A percentile compares a stretch with the other conserved stretches of the same genome.
Evolutionary conservation across 352 stramenopile species (phyloP).

Genomic region (Globisporangium recalcitrans): DNA sequence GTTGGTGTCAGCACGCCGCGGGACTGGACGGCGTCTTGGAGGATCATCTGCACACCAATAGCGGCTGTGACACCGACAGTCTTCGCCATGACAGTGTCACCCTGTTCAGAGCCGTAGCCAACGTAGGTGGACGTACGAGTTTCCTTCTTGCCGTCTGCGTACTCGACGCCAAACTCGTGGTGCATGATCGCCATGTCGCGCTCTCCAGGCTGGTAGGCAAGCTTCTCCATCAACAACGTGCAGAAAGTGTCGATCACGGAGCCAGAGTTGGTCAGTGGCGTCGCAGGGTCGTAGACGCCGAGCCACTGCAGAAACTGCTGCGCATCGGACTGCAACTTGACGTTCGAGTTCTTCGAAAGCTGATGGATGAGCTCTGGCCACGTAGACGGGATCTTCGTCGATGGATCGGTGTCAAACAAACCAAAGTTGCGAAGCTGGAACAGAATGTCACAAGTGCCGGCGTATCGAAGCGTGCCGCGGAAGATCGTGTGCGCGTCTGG

Average conservation of each 20-base stretch:
- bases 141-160: constrained; percentile 78
- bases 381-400: constrained; percentile 39
- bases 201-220: constrained; percentile 87
- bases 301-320: constrained; percentile 75
- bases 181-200: constrained; percentile 95
- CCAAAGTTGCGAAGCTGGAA: constrained; percentile 89
- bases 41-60: constrained; percentile 91
- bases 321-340: constrained; percentile 43
- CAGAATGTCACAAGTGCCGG: constrained; percentile 89
- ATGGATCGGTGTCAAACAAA: constrained; percentile 75
- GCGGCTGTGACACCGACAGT: constrained; percentile 93
- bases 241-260: constrained; percentile 85
- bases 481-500: constrained; percentile 89
- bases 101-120: constrained; percentile 86
- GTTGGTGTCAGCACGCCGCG: constrained; percentile 88
- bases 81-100: constrained; percentile 94
- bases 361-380: constrained; percentile 85
- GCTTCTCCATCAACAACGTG: constrained; percentile 82
- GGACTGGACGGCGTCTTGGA: constrained; percentile 81
- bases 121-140: constrained; percentile 88
- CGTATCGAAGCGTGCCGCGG: constrained; percentile 92
- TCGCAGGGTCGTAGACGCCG: constrained; percentile 52
- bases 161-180: constrained; percentile 85
- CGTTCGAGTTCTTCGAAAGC: constrained; percentile 32
- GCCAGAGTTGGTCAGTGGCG: constrained; percentile 42